Conservation (phyloP, 768 basidiomycete species). For the Amanita muscaria region DNA sequence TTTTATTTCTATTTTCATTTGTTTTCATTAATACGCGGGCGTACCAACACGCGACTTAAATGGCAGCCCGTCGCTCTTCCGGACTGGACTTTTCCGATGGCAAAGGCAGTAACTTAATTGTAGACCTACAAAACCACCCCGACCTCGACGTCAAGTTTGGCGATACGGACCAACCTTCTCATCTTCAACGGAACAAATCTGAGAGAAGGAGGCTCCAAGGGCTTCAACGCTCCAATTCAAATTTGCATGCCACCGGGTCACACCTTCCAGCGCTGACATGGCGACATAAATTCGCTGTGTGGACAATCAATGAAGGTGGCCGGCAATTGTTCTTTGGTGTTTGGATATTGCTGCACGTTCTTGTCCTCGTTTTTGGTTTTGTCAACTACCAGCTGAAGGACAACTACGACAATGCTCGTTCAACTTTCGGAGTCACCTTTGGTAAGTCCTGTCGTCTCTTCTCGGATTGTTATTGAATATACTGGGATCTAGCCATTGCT, state of each 20-base stretch:
- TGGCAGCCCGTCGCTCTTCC: slow-evolving; percentile 37
- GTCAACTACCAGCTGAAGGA: slow-evolving; percentile 76
- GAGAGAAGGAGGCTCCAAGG: slow-evolving; percentile 81
- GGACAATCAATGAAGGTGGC: slow-evolving; percentile 94
- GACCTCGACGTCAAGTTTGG: slow-evolving; percentile 26
- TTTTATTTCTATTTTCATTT: slow-evolving; percentile 25
- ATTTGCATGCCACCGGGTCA: slow-evolving; percentile 17
- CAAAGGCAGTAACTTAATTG: slow-evolving; percentile 15
- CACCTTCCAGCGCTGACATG: slow-evolving; percentile 30
- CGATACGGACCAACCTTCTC: slow-evolving; percentile 26
- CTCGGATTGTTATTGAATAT: slow-evolving; percentile 24
- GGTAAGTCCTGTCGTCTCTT: slow-evolving; percentile 44
- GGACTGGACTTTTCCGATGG: slow-evolving; percentile 64
- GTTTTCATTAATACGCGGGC: slow-evolving; percentile 19
- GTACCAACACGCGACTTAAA: slow-evolving; percentile 18
- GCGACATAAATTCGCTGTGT: slow-evolving; percentile 48
- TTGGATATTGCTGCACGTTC: slow-evolving; percentile 74
- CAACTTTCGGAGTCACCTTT: slow-evolving; percentile 69
- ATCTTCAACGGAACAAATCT: slow-evolving; percentile 78
- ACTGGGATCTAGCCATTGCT: slow-evolving; percentile 68
- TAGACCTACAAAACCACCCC: slow-evolving; percentile 45
- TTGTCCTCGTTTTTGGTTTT: slow-evolving; percentile 72
- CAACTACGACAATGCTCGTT: slow-evolving; percentile 57
- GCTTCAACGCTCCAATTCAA: slow-evolving; percentile 56
- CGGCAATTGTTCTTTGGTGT: slow-evolving; percentile 67